Evolutionary conservation across 345 rosid genomes (phyloP).

Genomic region (Stellera chamaejasme): DNA sequence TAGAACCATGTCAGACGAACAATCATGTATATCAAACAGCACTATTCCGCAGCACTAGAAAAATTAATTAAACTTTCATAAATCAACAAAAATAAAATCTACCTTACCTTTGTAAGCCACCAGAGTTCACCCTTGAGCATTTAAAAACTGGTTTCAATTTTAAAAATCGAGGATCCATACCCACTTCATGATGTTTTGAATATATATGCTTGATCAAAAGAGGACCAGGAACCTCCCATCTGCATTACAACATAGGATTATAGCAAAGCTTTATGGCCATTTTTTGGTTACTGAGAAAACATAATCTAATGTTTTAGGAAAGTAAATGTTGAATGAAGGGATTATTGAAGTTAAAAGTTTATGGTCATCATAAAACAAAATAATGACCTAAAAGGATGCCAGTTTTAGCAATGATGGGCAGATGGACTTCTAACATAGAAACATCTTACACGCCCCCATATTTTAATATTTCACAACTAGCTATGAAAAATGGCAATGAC

Average conservation of each 20-base stretch:
- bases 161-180: slow-evolving; percentile 82
- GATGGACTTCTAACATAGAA: too few relatives aligned
- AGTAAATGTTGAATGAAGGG: background rate
- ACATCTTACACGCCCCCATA: too few relatives aligned
- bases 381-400: background rate
- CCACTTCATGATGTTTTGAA: slow-evolving; percentile 41
- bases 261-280: slow-evolving; percentile 7
- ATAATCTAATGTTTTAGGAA: too few relatives aligned
- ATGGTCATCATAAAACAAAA: background rate
- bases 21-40: background rate
- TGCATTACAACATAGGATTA: slow-evolving; percentile 30
- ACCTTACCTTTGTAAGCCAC: slow-evolving; percentile 58
- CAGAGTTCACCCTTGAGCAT: slow-evolving; percentile 61
- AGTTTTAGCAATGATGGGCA: background rate
- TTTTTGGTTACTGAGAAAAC: background rate
- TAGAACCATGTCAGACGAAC: too few relatives aligned
- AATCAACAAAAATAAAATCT: slow-evolving; percentile 5
- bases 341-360: background rate
- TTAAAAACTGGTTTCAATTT: slow-evolving; percentile 80
- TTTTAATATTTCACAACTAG: too few relatives aligned
- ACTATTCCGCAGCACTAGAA: background rate
- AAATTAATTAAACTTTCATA: background rate
- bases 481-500: too few relatives aligned
- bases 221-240: slow-evolving; percentile 97
- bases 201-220: slow-evolving; percentile 40